These are phyloP conservation scores for Murraya paniculata DNA, from an alignment of 345 rosid genomes.

Conservation along the genomic window DNA sequence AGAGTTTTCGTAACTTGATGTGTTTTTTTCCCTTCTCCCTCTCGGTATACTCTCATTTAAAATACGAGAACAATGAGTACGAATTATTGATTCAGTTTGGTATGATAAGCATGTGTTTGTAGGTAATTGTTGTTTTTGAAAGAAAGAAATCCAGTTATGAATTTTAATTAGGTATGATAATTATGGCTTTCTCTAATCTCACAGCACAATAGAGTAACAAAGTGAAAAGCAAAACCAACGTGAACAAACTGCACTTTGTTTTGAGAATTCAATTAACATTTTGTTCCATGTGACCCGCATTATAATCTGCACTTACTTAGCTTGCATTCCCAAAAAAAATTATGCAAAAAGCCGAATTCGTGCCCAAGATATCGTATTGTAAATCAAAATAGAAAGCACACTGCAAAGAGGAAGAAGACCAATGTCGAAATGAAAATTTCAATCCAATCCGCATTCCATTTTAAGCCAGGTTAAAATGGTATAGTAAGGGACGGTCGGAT, in stretches of 20 bases:
- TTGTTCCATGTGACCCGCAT: conserved; percentile 17
- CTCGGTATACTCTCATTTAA: not conserved
- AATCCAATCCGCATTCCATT: not conserved
- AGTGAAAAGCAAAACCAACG: not conserved
- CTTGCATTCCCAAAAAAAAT: not conserved
- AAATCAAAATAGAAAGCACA: conserved; percentile 50
- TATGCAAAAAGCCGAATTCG: not conserved
- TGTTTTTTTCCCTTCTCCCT: not conserved
- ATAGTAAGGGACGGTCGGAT: conserved; percentile 18
- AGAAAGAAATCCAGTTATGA: not conserved
- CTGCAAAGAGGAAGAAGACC: not conserved
- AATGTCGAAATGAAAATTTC: not conserved
- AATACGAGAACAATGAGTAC: not conserved
- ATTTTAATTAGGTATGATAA: not conserved
- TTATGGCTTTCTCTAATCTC: not conserved
- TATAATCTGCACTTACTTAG: conserved; percentile 3
- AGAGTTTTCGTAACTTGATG: too few relatives aligned
- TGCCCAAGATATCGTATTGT: conserved; percentile 9
- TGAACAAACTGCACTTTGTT: not conserved
- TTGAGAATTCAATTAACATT: conserved; percentile 1
- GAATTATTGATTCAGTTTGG: not conserved
- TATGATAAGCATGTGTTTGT: not conserved
- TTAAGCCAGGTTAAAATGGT: not conserved
- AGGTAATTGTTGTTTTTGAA: not conserved
- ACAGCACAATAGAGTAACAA: not conserved